These are phyloP conservation scores for Amesomyces nigricolor DNA, from an alignment of 2,329 filamentous ascomycete species.

Conservation along the genomic window DNA sequence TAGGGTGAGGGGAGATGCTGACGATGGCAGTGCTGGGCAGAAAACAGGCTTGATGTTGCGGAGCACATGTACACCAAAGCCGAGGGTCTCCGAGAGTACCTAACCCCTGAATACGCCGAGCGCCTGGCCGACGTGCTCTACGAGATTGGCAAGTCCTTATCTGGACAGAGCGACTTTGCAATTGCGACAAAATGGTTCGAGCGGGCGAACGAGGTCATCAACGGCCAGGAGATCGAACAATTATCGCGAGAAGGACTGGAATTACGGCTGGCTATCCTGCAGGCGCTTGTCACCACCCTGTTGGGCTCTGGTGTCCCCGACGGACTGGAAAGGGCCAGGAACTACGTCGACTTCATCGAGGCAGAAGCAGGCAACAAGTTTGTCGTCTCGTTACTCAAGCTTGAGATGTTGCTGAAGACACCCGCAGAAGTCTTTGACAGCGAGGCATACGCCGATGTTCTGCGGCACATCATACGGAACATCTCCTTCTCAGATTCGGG, in stretches of 20 bases:
- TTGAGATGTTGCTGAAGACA: slow-evolving; percentile 56
- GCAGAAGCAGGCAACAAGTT: slow-evolving; percentile 58
- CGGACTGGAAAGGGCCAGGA: slow-evolving; percentile 45
- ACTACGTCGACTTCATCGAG: slow-evolving; percentile 57
- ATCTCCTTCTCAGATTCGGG: slow-evolving; percentile 56
- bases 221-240: slow-evolving; percentile 47
- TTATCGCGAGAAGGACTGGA: slow-evolving; percentile 57
- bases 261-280: slow-evolving; percentile 60
- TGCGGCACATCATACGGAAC: slow-evolving; percentile 56
- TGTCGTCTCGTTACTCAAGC: slow-evolving; percentile 59
- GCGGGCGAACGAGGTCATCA: slow-evolving; percentile 57
- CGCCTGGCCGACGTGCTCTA: slow-evolving; percentile 62
- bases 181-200: slow-evolving; percentile 68
- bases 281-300: slow-evolving; percentile 53
- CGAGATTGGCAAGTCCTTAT: slow-evolving; percentile 61
- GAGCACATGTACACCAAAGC: slow-evolving; percentile 70
- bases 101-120: slow-evolving; percentile 51
- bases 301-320: slow-evolving; percentile 44
- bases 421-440: slow-evolving; percentile 44
- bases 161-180: slow-evolving; percentile 46
- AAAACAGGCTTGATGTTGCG: slow-evolving; percentile 66
- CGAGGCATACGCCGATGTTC: slow-evolving; percentile 44
- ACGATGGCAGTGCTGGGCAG: slow-evolving; percentile 61
- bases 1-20: slow-evolving; percentile 1
- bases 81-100: slow-evolving; percentile 32